Evolutionary conservation across 441 rosid species (phyloP).

Genomic region (Biscutella laevigata): DNA sequence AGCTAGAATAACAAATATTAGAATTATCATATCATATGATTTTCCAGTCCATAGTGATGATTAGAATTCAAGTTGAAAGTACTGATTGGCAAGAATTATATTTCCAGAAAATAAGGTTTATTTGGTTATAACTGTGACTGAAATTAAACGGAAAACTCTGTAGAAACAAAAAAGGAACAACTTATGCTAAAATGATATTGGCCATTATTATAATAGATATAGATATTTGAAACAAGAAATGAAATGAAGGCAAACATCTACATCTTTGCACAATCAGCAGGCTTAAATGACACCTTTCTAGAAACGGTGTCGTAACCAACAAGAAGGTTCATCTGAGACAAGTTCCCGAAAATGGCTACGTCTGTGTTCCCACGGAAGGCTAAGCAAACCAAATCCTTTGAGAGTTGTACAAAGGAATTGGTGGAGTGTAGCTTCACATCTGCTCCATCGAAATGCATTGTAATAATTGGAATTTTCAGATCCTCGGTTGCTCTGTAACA

Average conservation of each 20-base stretch:
- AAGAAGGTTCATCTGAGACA: slow-evolving; percentile 38
- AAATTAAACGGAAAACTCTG: too few species aligned
- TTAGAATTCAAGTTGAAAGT: too few species aligned
- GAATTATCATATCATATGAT: too few species aligned
- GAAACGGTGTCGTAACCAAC: slow-evolving; percentile 36
- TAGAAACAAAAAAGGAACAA: too few species aligned
- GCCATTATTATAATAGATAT: not conserved
- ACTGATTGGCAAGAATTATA: too few species aligned
- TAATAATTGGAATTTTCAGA: slow-evolving; percentile 25
- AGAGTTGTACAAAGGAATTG: slow-evolving; percentile 21
- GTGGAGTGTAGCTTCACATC: slow-evolving; percentile 22
- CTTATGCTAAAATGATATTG: not conserved
- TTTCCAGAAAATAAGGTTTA: too few species aligned
- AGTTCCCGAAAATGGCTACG: slow-evolving; percentile 32
- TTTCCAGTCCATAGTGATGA: too few species aligned
- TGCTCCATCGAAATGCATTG: slow-evolving; percentile 38
- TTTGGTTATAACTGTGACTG: too few species aligned
- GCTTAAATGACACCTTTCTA: slow-evolving; percentile 34
- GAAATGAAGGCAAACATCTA: not conserved
- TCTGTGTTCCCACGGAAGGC: not conserved
- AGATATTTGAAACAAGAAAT: not conserved
- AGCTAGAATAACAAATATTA: too few species aligned
- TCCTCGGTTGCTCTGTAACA: slow-evolving; percentile 25
- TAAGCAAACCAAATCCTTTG: slow-evolving; percentile 22
- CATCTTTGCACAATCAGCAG: slow-evolving; percentile 25